Base-by-base conservation (phyloP, 2,329 filamentous ascomycete genomes). In the Hypoxylon sp. region DNA sequence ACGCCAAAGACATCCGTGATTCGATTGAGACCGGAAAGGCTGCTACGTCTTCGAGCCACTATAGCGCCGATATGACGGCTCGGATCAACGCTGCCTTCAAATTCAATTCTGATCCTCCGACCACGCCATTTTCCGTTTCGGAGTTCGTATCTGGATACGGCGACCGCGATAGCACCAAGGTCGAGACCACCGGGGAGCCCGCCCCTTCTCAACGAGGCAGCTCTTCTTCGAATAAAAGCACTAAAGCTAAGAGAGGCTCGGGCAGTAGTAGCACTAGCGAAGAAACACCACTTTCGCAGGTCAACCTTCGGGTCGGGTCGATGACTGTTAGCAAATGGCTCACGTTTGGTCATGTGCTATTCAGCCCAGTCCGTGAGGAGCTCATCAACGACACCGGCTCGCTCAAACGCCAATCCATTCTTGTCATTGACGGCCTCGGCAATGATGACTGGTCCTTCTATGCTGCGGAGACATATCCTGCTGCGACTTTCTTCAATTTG, bases 361-460 rank as follows among this genome's bases (percentile, higher is more conserved):
- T 96, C 81, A 94, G 92, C 72, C 92, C 93, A 10, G 89, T 92
- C 4, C 88, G 93, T 27, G 90, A 93, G 50, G 90, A 93, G 71
- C 84, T 94, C 21, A 80, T 87, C 42, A 82, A 87, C 17, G 81
- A 85, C 0, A 84, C 80, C 15, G 82, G 80, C 57, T 81, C 78
- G 13, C 80, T 75, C 80, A 91, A 85, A 81, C 87, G 81, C 60
- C 91, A 83, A 62, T 89, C 88, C 0, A 88, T 96, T 27, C 84
- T 96, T 2, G 91, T 96, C 17, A 86, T 96, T 62, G 93, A 96
- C 80, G 93, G 93, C 4, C 88, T 96, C 31, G 93, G 93, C n/a
- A 94, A 94, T 75, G 89, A 92, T 72, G 93, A 96, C 76, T 96
- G 93, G 93, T 94, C 92, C 0, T 94, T 93, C 78, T 95, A 94